Percentiles rank a stretch among this genome's conserved stretches.
phyloP scores from a whole-genome alignment of 2,329 filamentous ascomycete species.

The Fusarium nygamai region DNA sequence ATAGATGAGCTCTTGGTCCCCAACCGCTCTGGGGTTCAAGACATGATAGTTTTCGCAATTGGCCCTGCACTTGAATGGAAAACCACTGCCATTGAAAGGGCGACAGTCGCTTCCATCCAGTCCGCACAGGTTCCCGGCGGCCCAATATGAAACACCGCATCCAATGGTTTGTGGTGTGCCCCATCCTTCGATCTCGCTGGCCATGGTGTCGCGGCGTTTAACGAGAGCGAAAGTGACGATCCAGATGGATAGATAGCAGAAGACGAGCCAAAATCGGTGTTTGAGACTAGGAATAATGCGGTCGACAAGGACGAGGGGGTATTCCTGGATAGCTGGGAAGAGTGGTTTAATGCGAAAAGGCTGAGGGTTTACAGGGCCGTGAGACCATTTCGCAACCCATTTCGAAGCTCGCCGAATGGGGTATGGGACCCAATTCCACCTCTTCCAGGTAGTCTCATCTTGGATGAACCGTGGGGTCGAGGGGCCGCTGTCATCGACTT shows the following conservation, averaged over 20 bases:
- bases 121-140: constrained; percentile 75
- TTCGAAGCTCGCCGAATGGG: constrained; percentile 59
- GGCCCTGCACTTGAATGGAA: constrained; percentile 80
- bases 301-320: constrained; percentile 72
- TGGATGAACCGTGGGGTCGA: constrained; percentile 70
- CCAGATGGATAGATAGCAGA: constrained; percentile 73
- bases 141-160: constrained; percentile 78
- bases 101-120: constrained; percentile 79
- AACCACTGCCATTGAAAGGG: constrained; percentile 75
- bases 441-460: constrained; percentile 59
- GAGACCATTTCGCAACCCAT: constrained; percentile 59
- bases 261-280: constrained; percentile 68
- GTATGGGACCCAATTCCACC: constrained; percentile 68
- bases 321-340: constrained; percentile 73
- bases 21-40: constrained; percentile 79
- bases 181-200: constrained; percentile 72
- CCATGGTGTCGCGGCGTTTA: constrained; percentile 68
- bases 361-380: constrained; percentile 65
- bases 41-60: constrained; percentile 73
- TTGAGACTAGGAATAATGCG: constrained; percentile 67
- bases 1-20: constrained; percentile 73
- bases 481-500: constrained; percentile 55
- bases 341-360: constrained; percentile 63
- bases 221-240: constrained; percentile 75
- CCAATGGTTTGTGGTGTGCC: constrained; percentile 72